Evolutionary conservation across 805 yeast species (phyloP).

Genomic region (Ogataea pilisensis): DNA sequence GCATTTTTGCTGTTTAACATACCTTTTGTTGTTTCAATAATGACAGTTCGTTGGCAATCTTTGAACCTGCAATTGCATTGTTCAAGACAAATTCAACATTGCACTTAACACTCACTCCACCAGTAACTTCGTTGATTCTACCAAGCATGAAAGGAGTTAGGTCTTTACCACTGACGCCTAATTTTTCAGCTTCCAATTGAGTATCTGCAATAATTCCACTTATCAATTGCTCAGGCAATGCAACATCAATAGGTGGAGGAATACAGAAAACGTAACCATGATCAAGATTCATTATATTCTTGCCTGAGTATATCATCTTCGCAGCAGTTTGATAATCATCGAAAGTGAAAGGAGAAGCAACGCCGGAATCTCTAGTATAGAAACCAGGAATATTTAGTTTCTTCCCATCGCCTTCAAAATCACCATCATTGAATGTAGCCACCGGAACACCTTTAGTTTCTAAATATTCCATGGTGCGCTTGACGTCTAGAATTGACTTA

Average conservation of each 20-base stretch:
- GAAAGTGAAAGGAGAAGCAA: conserved; percentile 64
- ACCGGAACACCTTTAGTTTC: conserved; percentile 92
- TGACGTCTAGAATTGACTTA: conserved; percentile 77
- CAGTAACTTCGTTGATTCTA: conserved; percentile 61
- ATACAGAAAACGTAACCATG: conserved; percentile 78
- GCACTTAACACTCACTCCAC: conserved; percentile 65
- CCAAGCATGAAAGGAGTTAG: conserved; percentile 74
- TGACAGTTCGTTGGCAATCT: conserved; percentile 56
- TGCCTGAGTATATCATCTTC: conserved; percentile 44
- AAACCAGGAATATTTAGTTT: conserved; percentile 70
- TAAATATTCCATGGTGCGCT: conserved; percentile 74
- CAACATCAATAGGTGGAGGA: conserved; percentile 69
- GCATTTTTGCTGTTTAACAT: conserved; percentile 3
- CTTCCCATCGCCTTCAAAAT: conserved; percentile 39
- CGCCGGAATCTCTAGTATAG: conserved; percentile 72
- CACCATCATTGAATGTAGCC: conserved; percentile 43
- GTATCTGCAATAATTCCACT: conserved; percentile 56
- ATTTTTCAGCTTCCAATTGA: conserved; percentile 45
- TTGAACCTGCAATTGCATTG: conserved; percentile 66
- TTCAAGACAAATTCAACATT: conserved; percentile 74
- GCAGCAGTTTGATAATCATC: conserved; percentile 58
- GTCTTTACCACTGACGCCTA: conserved; percentile 63
- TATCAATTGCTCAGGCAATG: conserved; percentile 53
- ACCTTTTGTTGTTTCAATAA: conserved; percentile 27
- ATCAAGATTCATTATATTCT: conserved; percentile 42